Base-by-base conservation (phyloP, 495 filamentous ascomycete species). In the Chaetomium cochliodes region DNA sequence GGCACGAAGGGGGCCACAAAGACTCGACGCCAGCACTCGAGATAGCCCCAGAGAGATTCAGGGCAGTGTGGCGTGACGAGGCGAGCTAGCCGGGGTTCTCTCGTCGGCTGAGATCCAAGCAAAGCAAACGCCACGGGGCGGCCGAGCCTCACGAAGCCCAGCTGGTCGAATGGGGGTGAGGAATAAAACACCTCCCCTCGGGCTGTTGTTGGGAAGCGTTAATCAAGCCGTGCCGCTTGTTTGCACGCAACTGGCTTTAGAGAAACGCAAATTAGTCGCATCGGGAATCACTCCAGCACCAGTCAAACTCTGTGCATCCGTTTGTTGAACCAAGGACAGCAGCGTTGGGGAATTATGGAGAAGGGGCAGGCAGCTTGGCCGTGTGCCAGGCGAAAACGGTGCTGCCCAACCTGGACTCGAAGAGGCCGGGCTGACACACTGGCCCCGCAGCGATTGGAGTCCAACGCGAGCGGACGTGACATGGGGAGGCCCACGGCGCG, bases 61-160 rank as follows among this genome's bases (percentile, higher is more conserved):
- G 61, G 57, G 60, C 33, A 49, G 59, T 63, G 65, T 64, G 62
- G 65, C 62, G 65, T 63, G 65, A 65, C 63, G 41, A 58, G 65
- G 68, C 61, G 58, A 57, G 62, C 37, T 50, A 49, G 23, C 64
- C 62, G 56, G 65, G 65, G 28, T 58, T n/a, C 46, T 51, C 25
- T 46, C 6, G 54, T 52, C 49, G 59, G 61, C 56, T 62, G 60
- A 61, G 52, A 47, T 63, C 67, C 67, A 70, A 70, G 64, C 64
- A 70, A 30, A 67, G 62, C 52, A 20, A 51, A 44, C 55, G 57
- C 52, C 65, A 67, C 61, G 50, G 55, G 41, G 26, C 51, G 41
- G 26, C 51, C 51, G 56, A 60, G 60, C 60, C 51, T 60, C 65
- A 66, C 52, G 33, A n/a, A 56, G 52, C 30, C 59, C 20, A 25